These are phyloP conservation scores for Plantago coronopus DNA, from an alignment of 305 asterid genomes.

Conservation along the genomic window DNA sequence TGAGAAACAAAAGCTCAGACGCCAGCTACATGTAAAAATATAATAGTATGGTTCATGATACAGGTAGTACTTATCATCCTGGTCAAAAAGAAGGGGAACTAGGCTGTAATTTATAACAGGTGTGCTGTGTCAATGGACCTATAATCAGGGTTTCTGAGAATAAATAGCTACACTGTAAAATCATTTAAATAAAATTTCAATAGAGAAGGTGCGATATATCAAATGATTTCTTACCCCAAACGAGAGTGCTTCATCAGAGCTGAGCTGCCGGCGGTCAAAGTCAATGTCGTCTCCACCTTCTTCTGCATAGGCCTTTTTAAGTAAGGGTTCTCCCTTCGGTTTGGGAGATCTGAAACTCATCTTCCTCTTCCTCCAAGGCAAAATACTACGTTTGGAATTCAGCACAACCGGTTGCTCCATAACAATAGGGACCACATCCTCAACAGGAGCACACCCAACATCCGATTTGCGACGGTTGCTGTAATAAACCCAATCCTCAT, in stretches of 20 bases:
- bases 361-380: constrained; percentile 97
- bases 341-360: constrained; percentile 89
- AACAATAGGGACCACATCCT: constrained; percentile 33
- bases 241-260: constrained; percentile 73
- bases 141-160: no score
- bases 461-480: constrained; percentile 85
- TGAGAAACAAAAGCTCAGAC: no score
- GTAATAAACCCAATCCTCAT: constrained; percentile 84
- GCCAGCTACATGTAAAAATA: no score
- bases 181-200: no score
- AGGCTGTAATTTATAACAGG: no score
- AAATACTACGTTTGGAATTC: constrained; percentile 69
- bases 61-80: no score
- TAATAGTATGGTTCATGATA: no score
- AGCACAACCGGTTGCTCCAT: constrained; percentile 41
- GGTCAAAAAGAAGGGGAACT: no score
- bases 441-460: constrained; percentile 52
- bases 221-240: constrained; percentile 57
- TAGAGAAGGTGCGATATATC: not conserved
- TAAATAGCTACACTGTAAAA: no score
- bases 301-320: constrained; percentile 82
- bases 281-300: constrained; percentile 99
- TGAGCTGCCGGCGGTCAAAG: constrained; percentile 93
- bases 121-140: no score
- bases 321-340: constrained; percentile 89